phyloP scores from a whole-genome alignment of 192 early-diverging fungal genomes.

The Gryganskiella cystojenkinii region DNA sequence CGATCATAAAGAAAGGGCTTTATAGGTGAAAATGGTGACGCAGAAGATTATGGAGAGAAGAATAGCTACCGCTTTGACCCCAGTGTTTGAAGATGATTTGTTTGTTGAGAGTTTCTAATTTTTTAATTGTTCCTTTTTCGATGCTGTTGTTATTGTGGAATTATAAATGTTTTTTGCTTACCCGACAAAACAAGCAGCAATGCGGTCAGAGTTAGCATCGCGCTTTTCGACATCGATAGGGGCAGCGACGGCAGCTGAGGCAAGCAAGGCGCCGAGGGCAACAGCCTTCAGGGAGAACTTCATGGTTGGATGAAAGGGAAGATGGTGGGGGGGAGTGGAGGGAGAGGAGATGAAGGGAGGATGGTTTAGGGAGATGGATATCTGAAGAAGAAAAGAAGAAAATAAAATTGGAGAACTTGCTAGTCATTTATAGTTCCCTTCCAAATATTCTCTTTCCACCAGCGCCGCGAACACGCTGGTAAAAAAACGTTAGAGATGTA shows the following conservation, averaged over 20 bases:
- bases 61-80: too few relatives aligned
- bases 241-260: constrained; percentile 25
- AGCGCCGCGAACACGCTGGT: too few relatives aligned
- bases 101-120: too few relatives aligned
- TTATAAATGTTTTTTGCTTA: constrained; percentile 7
- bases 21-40: not conserved
- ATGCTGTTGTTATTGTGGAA: not conserved
- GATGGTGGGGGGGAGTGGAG: not conserved
- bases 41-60: not conserved
- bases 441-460: too few relatives aligned
- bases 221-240: constrained; percentile 47
- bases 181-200: constrained; percentile 43
- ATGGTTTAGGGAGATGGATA: not conserved
- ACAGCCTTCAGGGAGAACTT: constrained; percentile 48
- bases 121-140: not conserved
- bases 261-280: constrained; percentile 28
- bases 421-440: too few relatives aligned
- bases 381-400: constrained; percentile 17
- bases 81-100: too few relatives aligned
- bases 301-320: constrained; percentile 18
- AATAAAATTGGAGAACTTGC: not conserved
- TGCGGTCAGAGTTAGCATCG: constrained; percentile 27
- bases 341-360: not conserved
- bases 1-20: not conserved
- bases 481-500: too few relatives aligned